Evolutionary conservation across 345 rosid genomes (phyloP).

Genomic region (Isatis tinctoria): DNA sequence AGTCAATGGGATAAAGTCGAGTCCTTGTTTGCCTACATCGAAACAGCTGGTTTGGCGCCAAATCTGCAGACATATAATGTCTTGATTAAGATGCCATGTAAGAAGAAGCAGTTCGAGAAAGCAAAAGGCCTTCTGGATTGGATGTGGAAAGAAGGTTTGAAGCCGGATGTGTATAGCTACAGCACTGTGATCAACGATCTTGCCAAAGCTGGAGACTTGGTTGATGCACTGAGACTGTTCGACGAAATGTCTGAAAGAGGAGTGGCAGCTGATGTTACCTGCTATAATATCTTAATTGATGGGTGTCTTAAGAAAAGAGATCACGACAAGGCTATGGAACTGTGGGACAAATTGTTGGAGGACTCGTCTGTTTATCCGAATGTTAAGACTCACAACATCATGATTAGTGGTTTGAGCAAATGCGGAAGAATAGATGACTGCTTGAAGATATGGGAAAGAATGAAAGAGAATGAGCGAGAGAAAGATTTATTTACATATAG

Average conservation of each 20-base stretch:
- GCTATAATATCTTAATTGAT: constrained; percentile 73
- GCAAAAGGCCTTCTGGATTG: constrained; percentile 52
- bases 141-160: constrained; percentile 52
- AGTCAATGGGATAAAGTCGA: constrained; percentile 55
- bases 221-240: constrained; percentile 58
- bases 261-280: constrained; percentile 54
- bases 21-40: constrained; percentile 46
- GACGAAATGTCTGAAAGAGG: constrained; percentile 74
- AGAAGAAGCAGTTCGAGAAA: constrained; percentile 52
- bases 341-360: constrained; percentile 60
- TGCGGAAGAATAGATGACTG: constrained; percentile 65
- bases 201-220: constrained; percentile 49
- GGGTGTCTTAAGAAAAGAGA: constrained; percentile 57
- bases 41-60: constrained; percentile 47
- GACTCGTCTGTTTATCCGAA: constrained; percentile 57
- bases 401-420: constrained; percentile 80
- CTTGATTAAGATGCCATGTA: constrained; percentile 70
- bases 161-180: constrained; percentile 61
- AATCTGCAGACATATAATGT: constrained; percentile 73
- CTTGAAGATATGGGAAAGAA: constrained; percentile 71
- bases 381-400: constrained; percentile 72
- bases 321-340: constrained; percentile 43
- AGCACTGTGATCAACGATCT: constrained; percentile 52
- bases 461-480: constrained; percentile 58
- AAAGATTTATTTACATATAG: constrained; percentile 69